Base-by-base conservation (phyloP, 2,329 filamentous ascomycete genomes). In the Fusarium tjaetaba region DNA sequence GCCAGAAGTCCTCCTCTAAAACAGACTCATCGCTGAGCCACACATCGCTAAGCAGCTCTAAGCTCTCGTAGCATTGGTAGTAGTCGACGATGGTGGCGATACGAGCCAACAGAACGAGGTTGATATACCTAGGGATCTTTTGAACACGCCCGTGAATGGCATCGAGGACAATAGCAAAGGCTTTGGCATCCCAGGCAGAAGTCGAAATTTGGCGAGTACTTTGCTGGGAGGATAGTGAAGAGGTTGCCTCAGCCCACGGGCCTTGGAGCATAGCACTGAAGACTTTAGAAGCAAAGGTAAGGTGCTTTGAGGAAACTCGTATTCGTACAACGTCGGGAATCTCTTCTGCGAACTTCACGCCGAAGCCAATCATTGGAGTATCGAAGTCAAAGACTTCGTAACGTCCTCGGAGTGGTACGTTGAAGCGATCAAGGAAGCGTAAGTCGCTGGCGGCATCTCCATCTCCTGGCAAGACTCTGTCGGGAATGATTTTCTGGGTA, bases 11-110 rank as follows among this genome's bases (percentile, higher is more conserved):
- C n/a, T n/a, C n/a, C n/a, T n/a, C n/a, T n/a, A n/a, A n/a, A n/a
- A n/a, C n/a, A n/a, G n/a, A n/a, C n/a, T n/a, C n/a, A n/a, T n/a
- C n/a, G n/a, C n/a, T n/a, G n/a, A n/a, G n/a, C n/a, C n/a, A n/a
- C n/a, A n/a, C n/a, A n/a, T n/a, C n/a, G n/a, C n/a, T n/a, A n/a
- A n/a, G n/a, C n/a, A n/a, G 34, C 14, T 52, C 48, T 15, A 60
- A 10, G 0, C 14, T 30, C 0, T 74, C 70, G 6, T 68, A 45
- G 5, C 46, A 62, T 5, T 65, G 34, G 5, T 73, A 74, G 15
- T 73, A 61, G 11, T 73, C 70, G 15, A 65, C 53, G 0, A 74
- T 38, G 2, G 65, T 59, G 5, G 62, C 53, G 8, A 74, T 38
- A 2, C 69, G 59, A 15, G 56, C 30, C 0, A 74, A 9, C 0